Conservation (phyloP, 345 rosid genomes). For the Fremontodendron californicum region DNA sequence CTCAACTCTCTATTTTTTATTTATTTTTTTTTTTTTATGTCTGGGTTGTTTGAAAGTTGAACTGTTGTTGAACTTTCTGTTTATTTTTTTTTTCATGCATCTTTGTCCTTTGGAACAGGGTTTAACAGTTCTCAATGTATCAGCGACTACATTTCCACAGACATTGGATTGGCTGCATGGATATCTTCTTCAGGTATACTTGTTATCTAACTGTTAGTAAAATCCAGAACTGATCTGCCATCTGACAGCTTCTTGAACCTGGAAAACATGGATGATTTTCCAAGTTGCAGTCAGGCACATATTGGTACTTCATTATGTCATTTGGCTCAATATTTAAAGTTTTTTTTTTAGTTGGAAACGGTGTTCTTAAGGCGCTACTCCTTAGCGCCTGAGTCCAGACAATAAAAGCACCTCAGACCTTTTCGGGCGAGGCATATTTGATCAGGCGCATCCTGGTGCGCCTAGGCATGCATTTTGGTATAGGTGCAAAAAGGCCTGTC, state of each 20-base stretch:
- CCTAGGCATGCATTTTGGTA: not conserved
- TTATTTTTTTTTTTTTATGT: not conserved
- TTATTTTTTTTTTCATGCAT: not conserved
- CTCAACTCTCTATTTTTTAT: not conserved
- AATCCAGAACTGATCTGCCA: not conserved
- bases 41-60: not conserved
- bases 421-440: not conserved
- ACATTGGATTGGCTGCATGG: constrained; percentile 79
- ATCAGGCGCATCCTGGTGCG: not conserved
- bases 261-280: not conserved
- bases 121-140: constrained; percentile 64
- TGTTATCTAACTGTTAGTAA: not conserved
- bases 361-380: not conserved
- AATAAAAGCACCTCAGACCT: not conserved
- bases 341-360: not conserved
- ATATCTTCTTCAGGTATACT: constrained; percentile 82
- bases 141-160: constrained; percentile 89
- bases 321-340: not conserved
- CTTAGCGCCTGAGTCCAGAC: not conserved
- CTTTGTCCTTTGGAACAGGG: constrained; percentile 41
- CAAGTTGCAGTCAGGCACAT: not conserved
- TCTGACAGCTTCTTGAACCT: not conserved
- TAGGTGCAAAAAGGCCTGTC: not conserved
- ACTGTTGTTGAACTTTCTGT: not conserved
- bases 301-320: not conserved